A percentile compares a stretch with the other conserved stretches of the same genome.
Evolutionary conservation across 2,329 filamentous ascomycete genomes (phyloP).

Genomic region (Tolypocladium nubicola): DNA sequence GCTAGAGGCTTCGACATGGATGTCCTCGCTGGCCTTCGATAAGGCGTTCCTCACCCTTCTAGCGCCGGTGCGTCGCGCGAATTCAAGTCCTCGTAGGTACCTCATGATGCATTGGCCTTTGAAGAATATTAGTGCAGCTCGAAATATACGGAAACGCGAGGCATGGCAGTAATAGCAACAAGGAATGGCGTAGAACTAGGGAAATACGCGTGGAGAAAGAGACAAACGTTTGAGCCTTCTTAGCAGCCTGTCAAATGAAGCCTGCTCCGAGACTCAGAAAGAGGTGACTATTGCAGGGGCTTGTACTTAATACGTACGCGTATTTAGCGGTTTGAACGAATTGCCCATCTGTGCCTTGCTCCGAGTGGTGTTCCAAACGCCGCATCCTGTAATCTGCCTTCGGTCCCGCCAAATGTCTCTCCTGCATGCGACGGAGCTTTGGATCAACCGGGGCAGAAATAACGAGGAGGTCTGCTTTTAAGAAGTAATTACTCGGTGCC

Average conservation of each 20-base stretch:
- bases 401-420: not conserved
- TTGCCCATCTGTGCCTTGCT: not conserved
- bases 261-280: not conserved
- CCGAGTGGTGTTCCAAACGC: not conserved
- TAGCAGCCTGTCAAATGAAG: not conserved
- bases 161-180: too few relatives aligned
- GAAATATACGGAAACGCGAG: too few relatives aligned
- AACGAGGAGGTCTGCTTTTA: not conserved
- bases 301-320: not conserved
- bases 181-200: too few relatives aligned
- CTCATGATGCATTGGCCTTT: too few relatives aligned
- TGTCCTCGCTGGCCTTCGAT: not conserved
- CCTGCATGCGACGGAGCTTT: not conserved
- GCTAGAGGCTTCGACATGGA: slow-evolving; percentile 3
- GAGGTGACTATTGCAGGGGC: not conserved
- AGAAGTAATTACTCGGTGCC: not conserved
- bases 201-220: too few relatives aligned
- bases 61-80: not conserved
- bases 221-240: too few relatives aligned
- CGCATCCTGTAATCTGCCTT: not conserved
- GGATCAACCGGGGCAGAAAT: not conserved
- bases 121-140: too few relatives aligned
- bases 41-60: slow-evolving; percentile 1
- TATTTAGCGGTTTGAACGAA: not conserved
- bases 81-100: not conserved